Evolutionary conservation across 495 filamentous ascomycete species (phyloP).

Genomic region (Tricharina praecox): DNA sequence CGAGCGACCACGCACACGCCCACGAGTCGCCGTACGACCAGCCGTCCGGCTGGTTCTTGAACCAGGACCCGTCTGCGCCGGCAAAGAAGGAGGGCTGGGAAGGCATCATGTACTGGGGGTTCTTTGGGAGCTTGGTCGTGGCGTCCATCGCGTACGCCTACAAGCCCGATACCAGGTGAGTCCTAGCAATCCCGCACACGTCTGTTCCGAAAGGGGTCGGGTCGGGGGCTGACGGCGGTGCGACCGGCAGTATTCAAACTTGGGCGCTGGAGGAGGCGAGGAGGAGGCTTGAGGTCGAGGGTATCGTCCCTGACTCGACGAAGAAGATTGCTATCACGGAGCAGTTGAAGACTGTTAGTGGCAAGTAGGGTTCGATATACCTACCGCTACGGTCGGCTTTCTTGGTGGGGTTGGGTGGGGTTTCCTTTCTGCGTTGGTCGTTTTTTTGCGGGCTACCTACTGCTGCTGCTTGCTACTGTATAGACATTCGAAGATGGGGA

Average conservation of each 20-base stretch:
- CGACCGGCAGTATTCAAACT: slow-evolving; percentile 67
- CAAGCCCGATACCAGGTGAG: slow-evolving; percentile 97
- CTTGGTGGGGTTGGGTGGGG: too few relatives aligned
- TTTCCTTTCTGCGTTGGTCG: too few relatives aligned
- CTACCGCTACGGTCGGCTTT: too few relatives aligned
- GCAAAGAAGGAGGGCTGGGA: slow-evolving; percentile 87
- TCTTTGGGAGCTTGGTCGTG: slow-evolving; percentile 63
- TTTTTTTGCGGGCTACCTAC: too few relatives aligned
- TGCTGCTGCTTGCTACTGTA: too few relatives aligned
- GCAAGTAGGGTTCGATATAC: slow-evolving; percentile 2
- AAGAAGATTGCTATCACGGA: slow-evolving; percentile 18
- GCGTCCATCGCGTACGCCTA: slow-evolving; percentile 75
- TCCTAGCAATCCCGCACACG: slow-evolving; percentile 23
- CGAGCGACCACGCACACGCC: slow-evolving; percentile 29
- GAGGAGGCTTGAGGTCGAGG: slow-evolving; percentile 81
- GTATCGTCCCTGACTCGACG: slow-evolving; percentile 39
- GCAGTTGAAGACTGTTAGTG: slow-evolving; percentile 15
- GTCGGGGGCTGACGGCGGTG: not conserved
- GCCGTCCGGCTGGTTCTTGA: slow-evolving; percentile 78
- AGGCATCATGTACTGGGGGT: slow-evolving; percentile 69
- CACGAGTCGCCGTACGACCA: slow-evolving; percentile 78
- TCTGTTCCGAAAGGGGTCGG: not conserved
- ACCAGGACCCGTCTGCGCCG: slow-evolving; percentile 78
- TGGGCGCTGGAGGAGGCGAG: slow-evolving; percentile 97
- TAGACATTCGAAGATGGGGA: too few relatives aligned